Percentiles rank a stretch among this genome's conserved stretches.
Conservation (phyloP, 805 yeast species). For the Candida germanica region DNA sequence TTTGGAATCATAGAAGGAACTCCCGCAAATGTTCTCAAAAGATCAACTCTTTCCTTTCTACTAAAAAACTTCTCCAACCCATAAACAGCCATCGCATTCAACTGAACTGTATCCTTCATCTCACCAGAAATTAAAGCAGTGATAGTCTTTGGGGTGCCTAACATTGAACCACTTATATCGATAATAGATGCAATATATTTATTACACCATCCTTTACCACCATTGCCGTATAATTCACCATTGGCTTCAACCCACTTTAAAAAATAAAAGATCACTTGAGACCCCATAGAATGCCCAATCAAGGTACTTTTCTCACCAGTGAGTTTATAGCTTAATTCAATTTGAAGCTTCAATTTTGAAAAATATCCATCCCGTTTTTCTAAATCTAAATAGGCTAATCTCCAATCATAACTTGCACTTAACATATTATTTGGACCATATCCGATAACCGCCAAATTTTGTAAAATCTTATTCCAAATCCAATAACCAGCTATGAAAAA, state of each 20-base stretch:
- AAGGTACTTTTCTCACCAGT: constrained; percentile 70
- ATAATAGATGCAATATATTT: constrained; percentile 76
- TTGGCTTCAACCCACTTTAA: constrained; percentile 95
- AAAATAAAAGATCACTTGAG: constrained; percentile 84
- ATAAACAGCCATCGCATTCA: constrained; percentile 87
- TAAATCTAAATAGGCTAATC: constrained; percentile 83
- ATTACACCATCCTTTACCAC: constrained; percentile 88
- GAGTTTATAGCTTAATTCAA: constrained; percentile 55
- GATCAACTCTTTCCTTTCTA: constrained; percentile 80
- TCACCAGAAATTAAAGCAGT: constrained; percentile 95
- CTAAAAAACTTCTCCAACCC: constrained; percentile 94
- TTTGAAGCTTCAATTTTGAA: constrained; percentile 64
- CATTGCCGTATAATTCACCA: constrained; percentile 80
- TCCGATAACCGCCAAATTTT: constrained; percentile 89
- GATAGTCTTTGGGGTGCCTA: constrained; percentile 94
- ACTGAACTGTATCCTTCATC: constrained; percentile 95
- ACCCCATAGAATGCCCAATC: constrained; percentile 95
- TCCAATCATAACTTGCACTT: constrained; percentile 95
- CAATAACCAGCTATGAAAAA: constrained; percentile 96
- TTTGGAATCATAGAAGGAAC: constrained; percentile 94
- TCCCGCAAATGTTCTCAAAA: constrained; percentile 90
- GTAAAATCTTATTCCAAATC: constrained; percentile 97
- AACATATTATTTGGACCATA: constrained; percentile 89
- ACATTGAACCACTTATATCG: constrained; percentile 83
- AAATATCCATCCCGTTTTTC: constrained; percentile 88